Evolutionary conservation across 371 early-diverging fungal genomes (phyloP).

Genomic region (Apophysomyces elegans): DNA sequence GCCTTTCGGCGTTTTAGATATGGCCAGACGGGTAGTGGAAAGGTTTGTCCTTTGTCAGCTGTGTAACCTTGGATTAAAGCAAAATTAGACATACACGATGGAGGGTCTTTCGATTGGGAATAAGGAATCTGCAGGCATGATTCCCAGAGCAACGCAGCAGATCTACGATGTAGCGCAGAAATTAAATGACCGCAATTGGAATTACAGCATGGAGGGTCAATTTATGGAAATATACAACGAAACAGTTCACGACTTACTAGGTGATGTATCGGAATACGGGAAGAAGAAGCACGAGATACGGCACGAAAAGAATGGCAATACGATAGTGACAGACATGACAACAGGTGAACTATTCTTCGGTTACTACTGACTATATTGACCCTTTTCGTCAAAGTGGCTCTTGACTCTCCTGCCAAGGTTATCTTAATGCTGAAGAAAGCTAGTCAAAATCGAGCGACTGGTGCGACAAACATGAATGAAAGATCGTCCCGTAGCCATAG

Average conservation of each 20-base stretch:
- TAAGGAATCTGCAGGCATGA: conserved; percentile 74
- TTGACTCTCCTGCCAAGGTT: conserved; percentile 77
- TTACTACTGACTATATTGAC: background rate
- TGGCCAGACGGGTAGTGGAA: conserved; percentile 99
- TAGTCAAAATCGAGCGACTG: conserved; percentile 84
- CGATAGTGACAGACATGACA: conserved; percentile 78
- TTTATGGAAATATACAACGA: conserved; percentile 98
- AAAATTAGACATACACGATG: conserved; percentile 79
- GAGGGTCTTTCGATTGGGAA: conserved; percentile 63
- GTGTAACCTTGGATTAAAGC: background rate
- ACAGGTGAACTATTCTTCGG: conserved; percentile 45
- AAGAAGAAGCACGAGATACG: conserved; percentile 82
- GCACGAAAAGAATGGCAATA: conserved; percentile 75
- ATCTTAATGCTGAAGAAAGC: conserved; percentile 75
- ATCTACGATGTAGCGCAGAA: conserved; percentile 81
- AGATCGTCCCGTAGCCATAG: conserved; percentile 96
- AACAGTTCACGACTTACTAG: conserved; percentile 73
- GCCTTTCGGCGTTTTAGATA: conserved; percentile 53
- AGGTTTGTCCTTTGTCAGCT: conserved; percentile 36
- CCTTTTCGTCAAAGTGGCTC: conserved; percentile 33
- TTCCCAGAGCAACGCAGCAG: conserved; percentile 87
- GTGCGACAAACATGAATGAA: conserved; percentile 93
- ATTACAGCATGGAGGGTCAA: conserved; percentile 83
- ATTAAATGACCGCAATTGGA: conserved; percentile 85
- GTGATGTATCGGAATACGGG: conserved; percentile 40